Evolutionary conservation across 768 basidiomycete species (phyloP), one percentile per base, ranked within the genome.

Genomic region (Stropharia rugosoannulata): DNA sequence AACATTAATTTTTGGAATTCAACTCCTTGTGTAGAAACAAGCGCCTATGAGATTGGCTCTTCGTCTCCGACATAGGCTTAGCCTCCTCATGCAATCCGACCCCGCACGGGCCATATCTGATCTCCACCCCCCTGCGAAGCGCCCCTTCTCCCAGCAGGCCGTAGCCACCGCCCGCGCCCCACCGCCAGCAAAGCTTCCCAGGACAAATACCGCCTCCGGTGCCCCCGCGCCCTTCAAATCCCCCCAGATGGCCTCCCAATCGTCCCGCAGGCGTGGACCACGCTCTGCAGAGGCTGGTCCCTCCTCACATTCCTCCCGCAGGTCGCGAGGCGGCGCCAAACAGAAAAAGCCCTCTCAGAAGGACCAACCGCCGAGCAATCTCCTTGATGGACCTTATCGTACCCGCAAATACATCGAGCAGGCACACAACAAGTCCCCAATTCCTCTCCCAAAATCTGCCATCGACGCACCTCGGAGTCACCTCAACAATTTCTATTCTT

Each of bases 71-170:
- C 69, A 74, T 54, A 76, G 80, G 77, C 77, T 72, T 69, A 75
- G 79, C 73, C 76, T 82, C 69, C 74, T 82, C 74, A 85, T 86
- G 83, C 80, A 81, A 76, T 64, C 80, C 63, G 77, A 82, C 70
- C 69, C 73, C 25, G 60, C 69, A 27, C 64, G 61, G 49, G 32
- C 60, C 43, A 36, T 70, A 42, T 13, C 51, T n/a, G 22, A 40
- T 35, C 36, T 46, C 22, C 57, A 51, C 44, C 60, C 61, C 37
- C 57, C 61, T 55, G 61, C 75, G 41, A 85, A 85, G 70, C 80
- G 82, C 55, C 66, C 80, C 5, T 73, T 74, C 61, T 70, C 78
- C 37, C 76, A 78, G 53, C 73, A 73, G 59, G 71, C 73, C 52
- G 61, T 43, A 49, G 54, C 35, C 59, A 62, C 47, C 48, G 54